These are phyloP conservation scores for Diaporthe longicolla DNA, from an alignment of 2,329 filamentous ascomycete species.

Conservation along the genomic window DNA sequence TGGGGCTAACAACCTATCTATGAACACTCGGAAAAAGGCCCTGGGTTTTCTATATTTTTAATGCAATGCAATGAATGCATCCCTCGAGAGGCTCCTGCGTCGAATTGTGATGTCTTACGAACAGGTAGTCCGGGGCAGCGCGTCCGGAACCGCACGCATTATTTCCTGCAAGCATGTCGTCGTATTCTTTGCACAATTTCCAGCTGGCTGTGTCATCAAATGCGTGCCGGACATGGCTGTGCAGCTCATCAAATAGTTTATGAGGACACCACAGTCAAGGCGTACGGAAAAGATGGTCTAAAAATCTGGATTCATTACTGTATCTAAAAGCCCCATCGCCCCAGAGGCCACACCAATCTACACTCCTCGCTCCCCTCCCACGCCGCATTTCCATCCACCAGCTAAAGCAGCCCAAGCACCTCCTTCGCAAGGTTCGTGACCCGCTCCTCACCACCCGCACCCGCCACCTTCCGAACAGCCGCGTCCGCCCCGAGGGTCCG, in stretches of 20 bases:
- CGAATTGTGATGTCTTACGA: background rate
- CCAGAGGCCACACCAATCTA: background rate
- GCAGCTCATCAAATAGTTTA: background rate
- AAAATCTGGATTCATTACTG: slow-evolving; percentile 16
- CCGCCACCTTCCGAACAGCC: slow-evolving; percentile 56
- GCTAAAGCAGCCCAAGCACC: slow-evolving; percentile 56
- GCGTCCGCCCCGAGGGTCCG: slow-evolving; percentile 57
- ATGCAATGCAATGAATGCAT: slow-evolving; percentile 13
- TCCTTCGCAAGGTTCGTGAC: slow-evolving; percentile 64
- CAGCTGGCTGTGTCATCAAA: background rate
- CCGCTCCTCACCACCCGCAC: slow-evolving; percentile 61
- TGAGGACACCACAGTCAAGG: background rate
- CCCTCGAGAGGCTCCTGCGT: background rate
- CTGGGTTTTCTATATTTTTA: slow-evolving; percentile 10
- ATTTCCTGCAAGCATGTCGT: no score
- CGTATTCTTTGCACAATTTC: no score
- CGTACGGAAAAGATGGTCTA: background rate
- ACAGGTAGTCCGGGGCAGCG: no score
- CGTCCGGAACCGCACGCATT: no score
- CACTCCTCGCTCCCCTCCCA: background rate
- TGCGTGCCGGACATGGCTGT: background rate
- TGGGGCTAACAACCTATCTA: background rate
- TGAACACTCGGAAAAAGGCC: slow-evolving; percentile 1
- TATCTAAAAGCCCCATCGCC: background rate
- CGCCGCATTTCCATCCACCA: background rate